Base-by-base conservation (phyloP, 2,329 filamentous ascomycete species). In the Penicillium griseofulvum region DNA sequence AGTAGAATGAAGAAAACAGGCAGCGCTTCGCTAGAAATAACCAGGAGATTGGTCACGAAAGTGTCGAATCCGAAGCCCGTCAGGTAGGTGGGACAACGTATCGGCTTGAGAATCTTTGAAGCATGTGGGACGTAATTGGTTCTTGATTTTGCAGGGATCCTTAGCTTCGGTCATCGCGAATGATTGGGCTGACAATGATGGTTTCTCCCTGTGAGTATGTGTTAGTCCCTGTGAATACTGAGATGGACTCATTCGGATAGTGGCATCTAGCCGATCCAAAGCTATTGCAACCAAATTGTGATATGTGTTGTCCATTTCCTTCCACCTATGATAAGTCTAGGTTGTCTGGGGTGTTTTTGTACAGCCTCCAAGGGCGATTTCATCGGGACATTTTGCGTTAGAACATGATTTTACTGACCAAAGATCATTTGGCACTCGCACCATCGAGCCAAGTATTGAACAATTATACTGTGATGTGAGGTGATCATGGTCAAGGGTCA, bases 141-240 rank as follows among this genome's bases (percentile, higher is more conserved):
- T 84, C 76, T 1, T 80, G 65, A 36, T 83, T 83, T 64, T 83
- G 79, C 81, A 83, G 83, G 53, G 77, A 77, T 19, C 81, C 80
- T 62, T 84, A 84, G 36, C 74, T 77, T 0, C 79, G 78, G 52
- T 81, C 79, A 37, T 81, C 79, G 4, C 79, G 72, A 22, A 81
- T 65, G 17, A 85, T 75, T 29, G 79, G 78, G 63, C 87, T 89
- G 31, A 87, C 80, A 78, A 89, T 83, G 58, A 89, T 88, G 26
- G 80, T 78, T 62, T 89, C 66, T 89, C 83, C 0, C 66, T 67
- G 39, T 9, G 53, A 53, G 12, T 53, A 36, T 16, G 53, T 42
- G 19, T 50, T 31, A 16, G 53, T 33, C 7, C 11, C 44, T n/a
- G 43, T 19, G 14, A 49, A 39, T 22, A 46, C 22, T 0, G 53